Evolutionary conservation across 1,139 yeast genomes (phyloP).

Genomic region (Suhomyces terraborum): DNA sequence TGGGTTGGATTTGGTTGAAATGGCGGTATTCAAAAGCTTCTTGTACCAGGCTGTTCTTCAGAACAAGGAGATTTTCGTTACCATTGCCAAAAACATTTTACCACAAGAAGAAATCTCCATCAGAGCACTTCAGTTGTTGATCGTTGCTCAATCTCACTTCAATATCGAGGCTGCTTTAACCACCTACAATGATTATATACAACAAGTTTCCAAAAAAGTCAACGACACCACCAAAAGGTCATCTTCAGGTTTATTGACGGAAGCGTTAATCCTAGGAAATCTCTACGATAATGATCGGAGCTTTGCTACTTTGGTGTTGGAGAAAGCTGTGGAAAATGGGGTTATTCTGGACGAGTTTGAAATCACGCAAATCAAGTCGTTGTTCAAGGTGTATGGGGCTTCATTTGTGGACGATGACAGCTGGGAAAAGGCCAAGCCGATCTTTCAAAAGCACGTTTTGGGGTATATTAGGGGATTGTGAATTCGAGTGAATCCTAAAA

Average conservation of each 20-base stretch:
- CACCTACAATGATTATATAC: constrained; percentile 54
- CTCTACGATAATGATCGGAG: constrained; percentile 58
- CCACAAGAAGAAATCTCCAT: constrained; percentile 40
- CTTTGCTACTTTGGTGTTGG: constrained; percentile 61
- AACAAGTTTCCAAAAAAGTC: constrained; percentile 36
- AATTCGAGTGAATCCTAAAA: too few species aligned
- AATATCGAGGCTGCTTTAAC: constrained; percentile 48
- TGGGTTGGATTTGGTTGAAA: constrained; percentile 40
- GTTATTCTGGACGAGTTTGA: constrained; percentile 48
- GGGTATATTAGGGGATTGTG: constrained; percentile 16
- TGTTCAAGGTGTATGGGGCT: constrained; percentile 61
- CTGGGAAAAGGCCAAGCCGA: constrained; percentile 34
- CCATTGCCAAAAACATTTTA: constrained; percentile 48
- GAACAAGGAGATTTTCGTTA: constrained; percentile 32
- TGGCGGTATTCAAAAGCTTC: constrained; percentile 23
- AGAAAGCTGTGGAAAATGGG: constrained; percentile 51
- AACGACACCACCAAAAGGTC: constrained; percentile 41
- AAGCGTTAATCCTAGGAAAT: constrained; percentile 52
- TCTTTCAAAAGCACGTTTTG: constrained; percentile 21
- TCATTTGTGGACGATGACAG: constrained; percentile 37
- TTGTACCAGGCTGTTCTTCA: constrained; percentile 43
- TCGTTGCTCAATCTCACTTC: constrained; percentile 51
- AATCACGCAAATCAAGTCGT: constrained; percentile 41
- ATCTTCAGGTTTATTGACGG: constrained; percentile 52
- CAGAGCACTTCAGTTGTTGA: constrained; percentile 43